Evolutionary conservation across 306 rosid genomes (phyloP).

Genomic region (Rosa multiflora): DNA sequence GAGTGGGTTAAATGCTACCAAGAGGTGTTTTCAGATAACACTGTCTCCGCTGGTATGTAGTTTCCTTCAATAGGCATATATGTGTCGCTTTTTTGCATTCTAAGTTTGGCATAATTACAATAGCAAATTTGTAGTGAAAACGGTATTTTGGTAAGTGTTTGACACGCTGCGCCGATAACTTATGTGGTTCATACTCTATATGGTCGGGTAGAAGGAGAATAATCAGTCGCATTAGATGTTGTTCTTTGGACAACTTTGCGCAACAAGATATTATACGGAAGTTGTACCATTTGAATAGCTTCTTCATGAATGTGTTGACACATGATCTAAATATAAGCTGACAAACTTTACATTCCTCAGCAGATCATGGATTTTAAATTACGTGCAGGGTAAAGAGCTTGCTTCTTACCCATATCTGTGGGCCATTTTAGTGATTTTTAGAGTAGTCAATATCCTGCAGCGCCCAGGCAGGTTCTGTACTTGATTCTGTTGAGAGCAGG

Average conservation of each 20-base stretch:
- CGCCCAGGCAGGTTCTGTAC: neutral
- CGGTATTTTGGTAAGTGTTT: neutral
- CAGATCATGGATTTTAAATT: neutral
- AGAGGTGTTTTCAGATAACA: slow-evolving; percentile 71
- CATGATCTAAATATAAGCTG: neutral
- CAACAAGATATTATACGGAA: neutral
- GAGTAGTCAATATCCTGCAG: neutral
- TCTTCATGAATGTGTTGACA: neutral
- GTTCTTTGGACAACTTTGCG: neutral
- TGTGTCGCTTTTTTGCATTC: neutral
- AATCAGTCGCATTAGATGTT: neutral
- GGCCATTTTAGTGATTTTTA: neutral
- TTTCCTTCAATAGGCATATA: neutral
- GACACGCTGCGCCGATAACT: neutral
- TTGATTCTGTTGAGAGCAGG: slow-evolving; percentile 6
- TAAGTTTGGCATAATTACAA: neutral
- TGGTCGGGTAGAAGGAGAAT: neutral
- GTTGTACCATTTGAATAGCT: neutral
- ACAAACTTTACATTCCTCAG: neutral
- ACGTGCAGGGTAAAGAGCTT: neutral
- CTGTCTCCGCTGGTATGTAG: slow-evolving; percentile 64
- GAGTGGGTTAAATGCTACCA: slow-evolving; percentile 83
- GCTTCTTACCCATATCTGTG: neutral
- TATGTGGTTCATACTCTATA: neutral
- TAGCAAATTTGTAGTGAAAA: no score